A percentile compares a stretch with the other conserved stretches of the same genome.
Conservation (phyloP, 345 rosid genomes). For the Cardiospermum halicacabum region DNA sequence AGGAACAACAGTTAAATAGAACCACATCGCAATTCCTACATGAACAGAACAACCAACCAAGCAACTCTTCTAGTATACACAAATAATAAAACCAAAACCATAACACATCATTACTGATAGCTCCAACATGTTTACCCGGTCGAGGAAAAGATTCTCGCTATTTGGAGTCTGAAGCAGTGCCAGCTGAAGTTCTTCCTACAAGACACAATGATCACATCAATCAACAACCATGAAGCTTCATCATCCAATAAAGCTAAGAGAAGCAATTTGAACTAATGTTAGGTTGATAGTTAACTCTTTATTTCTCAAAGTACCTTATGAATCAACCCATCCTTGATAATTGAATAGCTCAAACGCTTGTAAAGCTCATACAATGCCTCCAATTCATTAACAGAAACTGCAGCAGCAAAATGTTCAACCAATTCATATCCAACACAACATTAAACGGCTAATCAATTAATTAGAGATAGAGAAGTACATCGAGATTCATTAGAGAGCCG, state of each 20-base stretch:
- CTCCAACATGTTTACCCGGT: slow-evolving; percentile 51
- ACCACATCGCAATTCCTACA: too few relatives aligned
- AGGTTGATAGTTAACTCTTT: neutral
- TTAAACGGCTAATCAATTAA: neutral
- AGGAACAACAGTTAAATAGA: neutral
- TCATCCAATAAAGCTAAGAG: neutral
- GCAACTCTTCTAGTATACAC: neutral
- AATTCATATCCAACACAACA: neutral
- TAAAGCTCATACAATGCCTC: slow-evolving; percentile 70
- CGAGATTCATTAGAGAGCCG: slow-evolving; percentile 59
- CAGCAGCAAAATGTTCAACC: slow-evolving; percentile 11
- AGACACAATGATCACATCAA: slow-evolving; percentile 10
- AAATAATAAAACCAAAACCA: neutral
- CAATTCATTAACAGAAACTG: slow-evolving; percentile 69
- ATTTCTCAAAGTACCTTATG: slow-evolving; percentile 52
- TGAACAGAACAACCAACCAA: too few relatives aligned
- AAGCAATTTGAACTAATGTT: neutral
- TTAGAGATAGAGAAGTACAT: slow-evolving; percentile 32
- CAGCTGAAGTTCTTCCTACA: slow-evolving; percentile 81
- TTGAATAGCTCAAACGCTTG: slow-evolving; percentile 61
- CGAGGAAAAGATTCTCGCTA: slow-evolving; percentile 80
- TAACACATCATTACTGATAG: neutral
- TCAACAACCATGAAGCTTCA: slow-evolving; percentile 6
- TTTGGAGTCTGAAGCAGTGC: slow-evolving; percentile 57
- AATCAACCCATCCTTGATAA: slow-evolving; percentile 63